Evolutionary conservation across 140 eudicot species (phyloP).

Genomic region (Erigeron philadelphicus): DNA sequence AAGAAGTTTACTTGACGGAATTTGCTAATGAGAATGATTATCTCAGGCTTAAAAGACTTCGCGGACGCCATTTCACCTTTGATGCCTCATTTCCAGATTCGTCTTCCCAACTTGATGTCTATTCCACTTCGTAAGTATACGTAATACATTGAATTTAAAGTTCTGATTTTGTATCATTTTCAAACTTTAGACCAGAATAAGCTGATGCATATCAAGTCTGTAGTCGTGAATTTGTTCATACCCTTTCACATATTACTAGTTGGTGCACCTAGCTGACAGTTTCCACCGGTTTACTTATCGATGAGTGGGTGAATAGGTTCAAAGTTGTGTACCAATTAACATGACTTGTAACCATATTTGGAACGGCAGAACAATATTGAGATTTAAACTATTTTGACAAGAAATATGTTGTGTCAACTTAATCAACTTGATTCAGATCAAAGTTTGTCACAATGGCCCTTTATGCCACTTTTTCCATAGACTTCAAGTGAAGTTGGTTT

Average conservation of each 20-base stretch:
- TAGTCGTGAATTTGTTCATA: not conserved
- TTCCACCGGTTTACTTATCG: not conserved
- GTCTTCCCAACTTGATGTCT: conserved; percentile 64
- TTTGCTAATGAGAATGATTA: conserved; percentile 71
- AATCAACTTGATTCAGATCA: no score
- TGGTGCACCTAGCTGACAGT: not conserved
- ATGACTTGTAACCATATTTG: no score
- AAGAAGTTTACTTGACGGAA: conserved; percentile 79
- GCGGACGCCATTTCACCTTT: conserved; percentile 82
- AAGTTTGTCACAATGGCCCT: no score
- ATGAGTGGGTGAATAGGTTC: not conserved
- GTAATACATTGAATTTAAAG: not conserved
- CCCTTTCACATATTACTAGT: not conserved
- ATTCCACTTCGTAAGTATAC: conserved; percentile 69
- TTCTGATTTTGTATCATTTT: not conserved
- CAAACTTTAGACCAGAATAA: not conserved
- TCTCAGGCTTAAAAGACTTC: conserved; percentile 64
- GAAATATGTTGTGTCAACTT: no score
- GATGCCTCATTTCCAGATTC: conserved; percentile 76
- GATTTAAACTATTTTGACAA: no score
- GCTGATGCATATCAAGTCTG: not conserved
- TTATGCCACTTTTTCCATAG: no score
- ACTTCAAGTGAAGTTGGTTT: no score
- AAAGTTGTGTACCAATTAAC: no score
- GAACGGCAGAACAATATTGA: no score